Evolutionary conservation across 2,329 filamentous ascomycete species (phyloP).

Genomic region (Pleomassaria siparia): DNA sequence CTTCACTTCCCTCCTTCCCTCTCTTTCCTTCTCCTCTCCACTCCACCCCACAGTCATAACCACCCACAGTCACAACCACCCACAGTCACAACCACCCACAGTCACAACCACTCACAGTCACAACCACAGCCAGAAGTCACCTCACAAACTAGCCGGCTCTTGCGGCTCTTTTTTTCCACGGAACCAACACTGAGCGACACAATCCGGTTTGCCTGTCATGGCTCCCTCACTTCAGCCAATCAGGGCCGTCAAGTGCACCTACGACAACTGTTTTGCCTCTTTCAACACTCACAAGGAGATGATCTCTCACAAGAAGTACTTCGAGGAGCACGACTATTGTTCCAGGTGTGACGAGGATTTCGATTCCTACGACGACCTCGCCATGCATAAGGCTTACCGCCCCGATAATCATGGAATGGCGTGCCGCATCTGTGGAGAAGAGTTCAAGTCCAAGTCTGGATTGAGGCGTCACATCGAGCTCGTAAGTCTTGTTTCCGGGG

Average conservation of each 20-base stretch:
- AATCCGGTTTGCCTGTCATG: slow-evolving; percentile 31
- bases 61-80: no score
- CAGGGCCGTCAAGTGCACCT: slow-evolving; percentile 46
- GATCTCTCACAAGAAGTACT: slow-evolving; percentile 53
- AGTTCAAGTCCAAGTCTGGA: slow-evolving; percentile 57
- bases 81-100: no score
- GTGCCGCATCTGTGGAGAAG: slow-evolving; percentile 59
- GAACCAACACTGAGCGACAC: no score
- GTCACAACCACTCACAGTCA: no score
- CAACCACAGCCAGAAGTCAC: no score
- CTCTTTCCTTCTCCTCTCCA: no score
- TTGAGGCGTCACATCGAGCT: slow-evolving; percentile 54
- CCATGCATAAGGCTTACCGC: slow-evolving; percentile 49
- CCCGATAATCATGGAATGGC: slow-evolving; percentile 50
- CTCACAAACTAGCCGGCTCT: no score
- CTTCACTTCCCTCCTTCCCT: no score
- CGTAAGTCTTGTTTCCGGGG: slow-evolving; percentile 40
- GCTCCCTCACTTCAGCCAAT: slow-evolving; percentile 23
- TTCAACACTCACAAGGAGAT: slow-evolving; percentile 52
- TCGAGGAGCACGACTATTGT: slow-evolving; percentile 50
- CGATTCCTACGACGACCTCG: slow-evolving; percentile 45
- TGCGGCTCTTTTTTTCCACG: no score
- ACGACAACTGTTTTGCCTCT: slow-evolving; percentile 45
- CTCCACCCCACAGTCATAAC: no score
- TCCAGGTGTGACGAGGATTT: slow-evolving; percentile 50